phyloP scores from a whole-genome alignment of 495 filamentous ascomycete species.

The Aspergillus homomorphus region DNA sequence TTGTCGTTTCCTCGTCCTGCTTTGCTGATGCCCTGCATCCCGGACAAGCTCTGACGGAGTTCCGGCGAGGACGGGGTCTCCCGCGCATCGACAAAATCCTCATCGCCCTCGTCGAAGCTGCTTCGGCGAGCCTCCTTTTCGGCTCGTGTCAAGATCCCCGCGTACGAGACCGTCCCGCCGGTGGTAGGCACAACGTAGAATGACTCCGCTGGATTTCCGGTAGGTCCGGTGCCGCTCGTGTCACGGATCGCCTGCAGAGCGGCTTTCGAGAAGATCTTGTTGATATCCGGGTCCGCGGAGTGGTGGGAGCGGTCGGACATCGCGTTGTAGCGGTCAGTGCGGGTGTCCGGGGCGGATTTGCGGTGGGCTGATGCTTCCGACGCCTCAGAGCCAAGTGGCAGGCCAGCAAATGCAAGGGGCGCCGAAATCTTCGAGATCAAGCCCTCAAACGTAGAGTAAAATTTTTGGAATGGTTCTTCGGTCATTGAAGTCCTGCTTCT shows the following conservation, averaged over 20 bases:
- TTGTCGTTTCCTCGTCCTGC: conserved; percentile 26
- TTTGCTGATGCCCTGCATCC: conserved; percentile 19
- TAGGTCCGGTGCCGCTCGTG: conserved; percentile 35
- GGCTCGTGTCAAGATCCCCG: conserved; percentile 73
- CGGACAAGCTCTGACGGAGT: conserved; percentile 34
- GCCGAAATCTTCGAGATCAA: conserved; percentile 82
- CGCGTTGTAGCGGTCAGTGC: conserved; percentile 36
- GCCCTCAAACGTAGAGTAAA: conserved; percentile 83
- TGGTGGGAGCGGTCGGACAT: conserved; percentile 35
- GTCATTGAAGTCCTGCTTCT: conserved; percentile 22
- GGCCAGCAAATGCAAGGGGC: conserved; percentile 85
- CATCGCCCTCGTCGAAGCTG: conserved; percentile 58
- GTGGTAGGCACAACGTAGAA: conserved; percentile 95
- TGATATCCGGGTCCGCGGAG: conserved; percentile 65
- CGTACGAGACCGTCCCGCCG: conserved; percentile 86
- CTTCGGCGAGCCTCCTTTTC: conserved; percentile 57
- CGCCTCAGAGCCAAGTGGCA: conserved; percentile 67
- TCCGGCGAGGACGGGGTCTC: conserved; percentile 60
- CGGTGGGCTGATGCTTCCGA: conserved; percentile 34
- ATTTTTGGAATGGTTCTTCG: conserved; percentile 84
- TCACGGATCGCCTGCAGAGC: conserved; percentile 69
- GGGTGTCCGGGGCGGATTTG: conserved; percentile 41
- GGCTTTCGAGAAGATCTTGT: conserved; percentile 72
- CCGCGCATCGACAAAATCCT: conserved; percentile 84
- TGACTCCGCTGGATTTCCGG: conserved; percentile 61